phyloP scores from a whole-genome alignment of 1,139 yeast genomes.

The Yamadazyma diddensiae region DNA sequence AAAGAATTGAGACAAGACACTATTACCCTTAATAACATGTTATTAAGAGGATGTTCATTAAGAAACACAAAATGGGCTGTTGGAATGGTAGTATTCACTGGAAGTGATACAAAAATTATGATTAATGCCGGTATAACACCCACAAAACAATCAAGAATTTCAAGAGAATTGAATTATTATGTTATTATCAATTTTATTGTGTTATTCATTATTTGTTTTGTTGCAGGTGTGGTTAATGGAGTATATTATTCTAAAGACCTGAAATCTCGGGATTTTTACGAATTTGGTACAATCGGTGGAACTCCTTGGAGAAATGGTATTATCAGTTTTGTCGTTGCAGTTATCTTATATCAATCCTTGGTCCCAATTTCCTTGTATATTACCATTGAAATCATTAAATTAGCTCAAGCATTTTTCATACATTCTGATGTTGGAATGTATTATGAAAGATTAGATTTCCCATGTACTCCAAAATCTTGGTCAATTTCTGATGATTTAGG shows the following conservation, averaged over 20 bases:
- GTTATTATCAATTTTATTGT: conserved; percentile 47
- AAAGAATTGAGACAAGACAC: conserved; percentile 33
- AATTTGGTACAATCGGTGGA: conserved; percentile 51
- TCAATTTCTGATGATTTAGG: conserved; percentile 62
- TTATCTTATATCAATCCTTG: conserved; percentile 55
- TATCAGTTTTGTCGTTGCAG: conserved; percentile 49
- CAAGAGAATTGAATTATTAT: conserved; percentile 49
- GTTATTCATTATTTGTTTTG: conserved; percentile 48
- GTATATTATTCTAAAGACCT: conserved; percentile 34
- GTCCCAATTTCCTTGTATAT: conserved; percentile 61
- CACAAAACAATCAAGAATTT: conserved; percentile 51
- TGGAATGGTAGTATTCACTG: conserved; percentile 52
- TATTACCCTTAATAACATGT: conserved; percentile 45
- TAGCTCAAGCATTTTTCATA: conserved; percentile 57
- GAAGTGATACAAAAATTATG: conserved; percentile 56
- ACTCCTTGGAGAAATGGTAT: conserved; percentile 51
- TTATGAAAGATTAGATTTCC: conserved; percentile 50
- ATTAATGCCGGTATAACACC: conserved; percentile 58
- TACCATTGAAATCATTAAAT: conserved; percentile 58
- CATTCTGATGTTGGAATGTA: conserved; percentile 53
- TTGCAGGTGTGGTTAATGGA: conserved; percentile 53
- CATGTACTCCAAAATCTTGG: conserved; percentile 64
- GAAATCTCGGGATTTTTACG: conserved; percentile 43
- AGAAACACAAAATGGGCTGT: conserved; percentile 57
- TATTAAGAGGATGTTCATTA: conserved; percentile 51